Base-by-base conservation (phyloP, 805 yeast species). In the Hanseniaspora thailandica region DNA sequence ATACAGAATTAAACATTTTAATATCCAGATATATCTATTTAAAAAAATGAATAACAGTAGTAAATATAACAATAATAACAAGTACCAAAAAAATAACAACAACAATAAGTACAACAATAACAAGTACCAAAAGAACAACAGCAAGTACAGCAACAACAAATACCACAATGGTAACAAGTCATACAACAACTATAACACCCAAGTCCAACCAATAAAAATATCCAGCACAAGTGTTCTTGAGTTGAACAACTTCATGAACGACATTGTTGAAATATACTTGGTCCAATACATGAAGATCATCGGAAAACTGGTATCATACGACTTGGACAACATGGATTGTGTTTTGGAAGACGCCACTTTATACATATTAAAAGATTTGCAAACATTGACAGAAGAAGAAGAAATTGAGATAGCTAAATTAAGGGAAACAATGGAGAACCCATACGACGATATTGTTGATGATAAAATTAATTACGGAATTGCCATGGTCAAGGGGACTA, bases 221-320 rank as follows among this genome's bases (percentile, higher is more conserved):
- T 13, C 97, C 97, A 35, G 85, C 68, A 96, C 89, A 57, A 94
- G 96, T 22, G 86, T 89, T 56, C 72, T 87, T 54, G 88, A 89
- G 65, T 72, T 93, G 56, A 77, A 81, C 57, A 83, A 80, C 62
- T 86, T 84, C 65, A 78, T 78, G 61, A 94, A 86, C 64, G 74
- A 82, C 59, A 67, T 74, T 59, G 79, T 90, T 39, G 76, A 82
- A 60, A 90, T 89, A 52, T 82, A 84, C 61, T 80, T 93, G 63
- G 76, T 81, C 59, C 95, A 95, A 12, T 96, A 96, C 6, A 78
- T 97, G 63, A 81, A 81, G 60, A 80, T 84, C n/a, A 72, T 73
- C 17, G 98, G 98, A 34, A 70, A 71, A 0, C 75, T 90, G 60
- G 86, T 85, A 60, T 97, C 97, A 6, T 83, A 74, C 62, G 94